Evolutionary conservation across 352 stramenopile genomes (phyloP), one percentile per base, ranked within the genome.

Genomic region (Phytophthora tubulina): DNA sequence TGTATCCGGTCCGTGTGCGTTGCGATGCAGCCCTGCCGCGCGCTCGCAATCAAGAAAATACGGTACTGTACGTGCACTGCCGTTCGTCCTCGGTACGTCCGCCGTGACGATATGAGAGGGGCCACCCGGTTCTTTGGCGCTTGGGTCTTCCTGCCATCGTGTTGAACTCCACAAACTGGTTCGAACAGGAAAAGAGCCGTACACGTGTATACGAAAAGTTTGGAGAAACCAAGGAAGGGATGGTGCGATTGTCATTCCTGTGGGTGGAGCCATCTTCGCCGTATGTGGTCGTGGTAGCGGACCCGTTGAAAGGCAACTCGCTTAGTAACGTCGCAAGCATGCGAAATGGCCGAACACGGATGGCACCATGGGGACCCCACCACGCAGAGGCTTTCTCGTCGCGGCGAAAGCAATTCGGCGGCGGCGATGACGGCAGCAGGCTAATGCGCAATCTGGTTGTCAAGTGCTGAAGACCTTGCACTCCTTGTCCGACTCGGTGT

Each of bases 211-310:
- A 52, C 21, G 38, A 71, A 61, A 61, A 44, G 31, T 48, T 35
- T 54, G 35, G 32, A 44, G 52, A 61, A 15, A 17, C 17, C 9
- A 32, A 45, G n/a, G 64, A 56, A 70, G 64, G 56, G 51, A 66
- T 73, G 69, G 59, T 49, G 64, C 38, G 70, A 77, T 77, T 73
- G 58, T 73, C 46, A 73, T 70, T 77, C 44, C 39, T 73, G 39
- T 77, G 70, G 70, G 50, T 62, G 31, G 42, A 67, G 36, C 45
- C 45, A 70, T 66, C 27, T 69, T 39, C 45, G 48, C 15, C 11
- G 31, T 68, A n/a, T 66, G 51, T 53, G 55, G 46, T 48, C 45
- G 31, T 10, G 21, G 33, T 61, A 52, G 30, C 33, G 21, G 31
- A 58, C 48, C 4, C 48, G 35, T 61, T 69, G 17, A 64, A 60